Evolutionary conservation across 2,329 filamentous ascomycete genomes (phyloP), one percentile per base, ranked within the genome.

Genomic region (Alternaria gaisen): DNA sequence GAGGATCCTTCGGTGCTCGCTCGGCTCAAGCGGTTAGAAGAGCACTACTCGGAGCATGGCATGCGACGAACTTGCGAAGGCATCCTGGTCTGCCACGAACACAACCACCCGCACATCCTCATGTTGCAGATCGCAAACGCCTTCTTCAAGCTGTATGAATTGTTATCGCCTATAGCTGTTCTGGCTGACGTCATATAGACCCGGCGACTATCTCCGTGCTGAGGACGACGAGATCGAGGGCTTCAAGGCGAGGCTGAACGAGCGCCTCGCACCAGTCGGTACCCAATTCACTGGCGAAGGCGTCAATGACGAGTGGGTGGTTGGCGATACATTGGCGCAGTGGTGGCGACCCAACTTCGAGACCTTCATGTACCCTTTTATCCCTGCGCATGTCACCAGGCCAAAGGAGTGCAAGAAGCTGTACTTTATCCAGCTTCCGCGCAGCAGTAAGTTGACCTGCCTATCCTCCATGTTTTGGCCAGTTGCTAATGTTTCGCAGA

Each of bases 281-380:
- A 90, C 90, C 50, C 88, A 90, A 65, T 90, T 91, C 72, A 85
- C 92, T 26, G 91, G 93, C 63, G 91, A 96, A 79, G 92, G 91
- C 51, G 92, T 95, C 71, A 94, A 94, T 77, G 91, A 92, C 66
- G 93, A 97, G 76, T 99, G 95, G 95, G 87, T 96, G 78, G 89
- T 99, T 70, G 93, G 92, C 71, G 95, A 98, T 78, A 97, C 94
- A 50, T 85, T 99, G 58, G 94, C 95, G 55, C 94, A 97, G 82
- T 99, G 95, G 95, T 99, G 94, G 93, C 87, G 95, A 59, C 95
- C 95, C 55, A 99, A 98, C 83, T 97, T 98, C 78, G 95, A 99
- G 84, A 98, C 95, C 2, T 98, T 98, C 85, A 97, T 99, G 93
- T 99, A 99, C 79, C 95, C 95, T 0, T 99, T 97, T 80, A 90